Evolutionary conservation across 805 yeast species (phyloP).

Genomic region (Suhomyces kilbournensis): DNA sequence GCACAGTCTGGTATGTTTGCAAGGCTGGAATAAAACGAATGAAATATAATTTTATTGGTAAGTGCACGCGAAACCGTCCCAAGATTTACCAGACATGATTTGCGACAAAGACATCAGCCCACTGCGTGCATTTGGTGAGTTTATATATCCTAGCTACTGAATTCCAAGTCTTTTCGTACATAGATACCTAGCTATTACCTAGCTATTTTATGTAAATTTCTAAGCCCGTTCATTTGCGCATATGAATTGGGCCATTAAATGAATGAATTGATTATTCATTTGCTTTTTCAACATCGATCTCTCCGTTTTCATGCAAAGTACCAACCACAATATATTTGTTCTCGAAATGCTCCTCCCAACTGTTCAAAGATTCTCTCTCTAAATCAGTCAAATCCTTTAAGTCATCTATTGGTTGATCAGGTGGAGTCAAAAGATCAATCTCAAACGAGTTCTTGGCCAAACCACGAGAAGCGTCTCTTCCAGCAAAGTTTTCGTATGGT

Average conservation of each 20-base stretch:
- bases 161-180: not conserved
- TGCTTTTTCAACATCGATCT: not conserved
- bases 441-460: slow-evolving; percentile 88
- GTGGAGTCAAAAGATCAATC: slow-evolving; percentile 54
- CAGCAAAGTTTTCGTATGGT: slow-evolving; percentile 91
- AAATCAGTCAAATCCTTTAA: slow-evolving; percentile 56
- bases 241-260: not conserved
- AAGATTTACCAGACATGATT: not conserved
- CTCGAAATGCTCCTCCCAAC: slow-evolving; percentile 82
- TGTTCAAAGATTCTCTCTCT: slow-evolving; percentile 67
- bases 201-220: not conserved
- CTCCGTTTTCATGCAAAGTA: slow-evolving; percentile 41
- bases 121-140: not conserved
- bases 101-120: not conserved
- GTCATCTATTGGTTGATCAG: slow-evolving; percentile 76
- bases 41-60: not conserved
- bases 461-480: slow-evolving; percentile 93
- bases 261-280: not conserved
- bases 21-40: not conserved
- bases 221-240: not conserved
- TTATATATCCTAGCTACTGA: not conserved
- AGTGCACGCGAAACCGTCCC: not conserved
- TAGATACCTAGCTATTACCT: not conserved
- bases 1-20: not conserved
- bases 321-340: slow-evolving; percentile 84